These are phyloP conservation scores for Kwoniella pini DNA, from an alignment of 768 basidiomycete species.

Conservation along the genomic window DNA sequence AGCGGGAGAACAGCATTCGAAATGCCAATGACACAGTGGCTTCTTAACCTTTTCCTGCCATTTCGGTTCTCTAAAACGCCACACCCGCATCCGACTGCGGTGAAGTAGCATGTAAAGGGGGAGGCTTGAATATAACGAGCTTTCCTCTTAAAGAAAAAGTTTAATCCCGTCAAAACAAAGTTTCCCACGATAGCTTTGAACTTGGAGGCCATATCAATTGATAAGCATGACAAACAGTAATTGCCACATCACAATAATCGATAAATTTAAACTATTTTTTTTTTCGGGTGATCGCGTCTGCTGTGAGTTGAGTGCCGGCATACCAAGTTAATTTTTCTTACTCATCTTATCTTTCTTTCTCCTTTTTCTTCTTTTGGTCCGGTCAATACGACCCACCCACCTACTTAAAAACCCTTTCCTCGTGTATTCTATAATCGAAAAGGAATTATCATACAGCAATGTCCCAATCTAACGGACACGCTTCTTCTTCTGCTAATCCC, in stretches of 20 bases:
- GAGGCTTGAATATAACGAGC: not conserved
- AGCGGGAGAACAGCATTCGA: not conserved
- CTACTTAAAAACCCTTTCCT: constrained; percentile 6
- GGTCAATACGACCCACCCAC: constrained; percentile 26
- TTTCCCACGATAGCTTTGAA: constrained; percentile 5
- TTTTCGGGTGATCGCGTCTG: not conserved
- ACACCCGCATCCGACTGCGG: not conserved
- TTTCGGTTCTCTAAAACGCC: not conserved
- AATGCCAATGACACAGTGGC: not conserved
- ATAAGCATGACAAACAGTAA: not conserved
- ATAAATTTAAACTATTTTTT: not conserved
- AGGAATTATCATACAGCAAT: constrained; percentile 13
- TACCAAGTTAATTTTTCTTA: not conserved
- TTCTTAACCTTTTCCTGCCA: not conserved
- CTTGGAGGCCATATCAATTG: not conserved
- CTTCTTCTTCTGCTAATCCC: constrained; percentile 17
- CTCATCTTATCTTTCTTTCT: constrained; percentile 16
- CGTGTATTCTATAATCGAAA: not conserved
- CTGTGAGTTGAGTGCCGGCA: constrained; percentile 1
- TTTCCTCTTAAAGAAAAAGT: not conserved
- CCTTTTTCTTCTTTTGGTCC: constrained; percentile 9
- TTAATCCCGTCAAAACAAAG: not conserved
- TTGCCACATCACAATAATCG: not conserved
- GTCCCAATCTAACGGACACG: constrained; percentile 31
- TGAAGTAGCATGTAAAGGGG: not conserved